These are phyloP conservation scores for Suillus subaureus DNA, from an alignment of 768 basidiomycete species.

Conservation along the genomic window DNA sequence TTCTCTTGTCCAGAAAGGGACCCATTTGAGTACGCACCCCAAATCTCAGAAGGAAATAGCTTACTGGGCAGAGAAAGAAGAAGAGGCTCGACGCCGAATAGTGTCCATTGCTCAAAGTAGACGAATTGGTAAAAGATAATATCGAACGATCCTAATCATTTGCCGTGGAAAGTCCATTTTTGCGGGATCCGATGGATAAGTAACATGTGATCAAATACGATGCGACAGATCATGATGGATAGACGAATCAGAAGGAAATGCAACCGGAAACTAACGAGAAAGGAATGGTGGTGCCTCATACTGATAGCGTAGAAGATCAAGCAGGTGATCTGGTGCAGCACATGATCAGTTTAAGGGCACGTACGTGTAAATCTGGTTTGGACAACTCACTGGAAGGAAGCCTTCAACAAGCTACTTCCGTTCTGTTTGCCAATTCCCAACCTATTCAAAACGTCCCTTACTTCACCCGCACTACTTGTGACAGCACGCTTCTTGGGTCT, in stretches of 20 bases:
- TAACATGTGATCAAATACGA: conserved; percentile 17
- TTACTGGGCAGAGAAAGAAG: conserved; percentile 86
- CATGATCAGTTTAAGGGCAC: conserved; percentile 7
- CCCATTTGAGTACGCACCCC: conserved; percentile 73
- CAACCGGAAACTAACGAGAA: conserved; percentile 8
- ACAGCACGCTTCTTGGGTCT: conserved; percentile 54
- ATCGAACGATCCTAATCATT: conserved; percentile 14
- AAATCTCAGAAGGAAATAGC: conserved; percentile 85
- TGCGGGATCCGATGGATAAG: conserved; percentile 23
- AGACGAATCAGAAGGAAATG: conserved; percentile 2
- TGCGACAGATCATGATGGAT: conserved; percentile 16
- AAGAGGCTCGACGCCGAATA: conserved; percentile 69
- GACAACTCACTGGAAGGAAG: conserved; percentile 57
- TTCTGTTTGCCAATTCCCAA: conserved; percentile 80
- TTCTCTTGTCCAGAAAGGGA: conserved; percentile 51
- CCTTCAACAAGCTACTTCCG: conserved; percentile 62
- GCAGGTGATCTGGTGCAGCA: conserved; percentile 4
- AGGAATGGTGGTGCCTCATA: conserved; percentile 6
- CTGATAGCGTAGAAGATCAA: conserved; percentile 8
- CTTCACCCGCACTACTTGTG: conserved; percentile 64
- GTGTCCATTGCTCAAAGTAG: conserved; percentile 40
- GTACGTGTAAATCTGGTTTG: conserved; percentile 2
- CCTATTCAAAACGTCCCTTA: conserved; percentile 78
- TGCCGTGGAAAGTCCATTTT: conserved; percentile 18
- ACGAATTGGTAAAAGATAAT: conserved; percentile 21